These are phyloP conservation scores for Metschnikowia borealis DNA, from an alignment of 805 yeast species.

Conservation along the genomic window DNA sequence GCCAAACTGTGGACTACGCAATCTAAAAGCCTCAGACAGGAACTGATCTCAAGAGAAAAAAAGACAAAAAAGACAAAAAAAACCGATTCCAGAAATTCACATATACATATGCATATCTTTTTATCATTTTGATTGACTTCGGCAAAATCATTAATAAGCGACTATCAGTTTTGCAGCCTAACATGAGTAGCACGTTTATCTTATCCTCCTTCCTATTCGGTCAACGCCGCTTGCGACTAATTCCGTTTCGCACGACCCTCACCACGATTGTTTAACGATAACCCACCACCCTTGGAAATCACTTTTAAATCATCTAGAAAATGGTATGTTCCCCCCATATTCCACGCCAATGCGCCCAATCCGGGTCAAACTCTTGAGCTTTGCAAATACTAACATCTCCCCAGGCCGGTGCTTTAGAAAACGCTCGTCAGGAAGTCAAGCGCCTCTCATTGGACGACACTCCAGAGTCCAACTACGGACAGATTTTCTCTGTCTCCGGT, in stretches of 20 bases:
- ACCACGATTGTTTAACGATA: constrained; percentile 4
- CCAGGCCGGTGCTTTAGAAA: constrained; percentile 94
- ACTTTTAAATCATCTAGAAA: background rate
- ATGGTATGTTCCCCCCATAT: constrained; percentile 10
- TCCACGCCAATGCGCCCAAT: background rate
- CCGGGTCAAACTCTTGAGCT: too few species aligned
- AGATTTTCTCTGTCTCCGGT: constrained; percentile 92
- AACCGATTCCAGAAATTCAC: too few species aligned
- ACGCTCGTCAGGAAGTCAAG: constrained; percentile 90
- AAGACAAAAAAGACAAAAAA: too few species aligned
- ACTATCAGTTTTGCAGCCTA: background rate
- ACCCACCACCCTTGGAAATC: constrained; percentile 1
- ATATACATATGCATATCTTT: too few species aligned
- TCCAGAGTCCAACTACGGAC: constrained; percentile 78
- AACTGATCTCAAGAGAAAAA: too few species aligned
- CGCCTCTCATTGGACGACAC: constrained; percentile 73
- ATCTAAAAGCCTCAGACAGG: too few species aligned
- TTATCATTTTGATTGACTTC: too few species aligned
- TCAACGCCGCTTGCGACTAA: constrained; percentile 7
- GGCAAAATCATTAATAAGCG: too few species aligned
- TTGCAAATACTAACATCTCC: constrained; percentile 6
- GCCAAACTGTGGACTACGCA: background rate
- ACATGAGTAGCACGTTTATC: constrained; percentile 2
- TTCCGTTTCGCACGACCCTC: constrained; percentile 7
- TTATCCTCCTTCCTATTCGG: constrained; percentile 8